A percentile compares a stretch with the other conserved stretches of the same genome.
Conservation (phyloP, 352 stramenopile species). For the Globisporangium spinosum region DNA sequence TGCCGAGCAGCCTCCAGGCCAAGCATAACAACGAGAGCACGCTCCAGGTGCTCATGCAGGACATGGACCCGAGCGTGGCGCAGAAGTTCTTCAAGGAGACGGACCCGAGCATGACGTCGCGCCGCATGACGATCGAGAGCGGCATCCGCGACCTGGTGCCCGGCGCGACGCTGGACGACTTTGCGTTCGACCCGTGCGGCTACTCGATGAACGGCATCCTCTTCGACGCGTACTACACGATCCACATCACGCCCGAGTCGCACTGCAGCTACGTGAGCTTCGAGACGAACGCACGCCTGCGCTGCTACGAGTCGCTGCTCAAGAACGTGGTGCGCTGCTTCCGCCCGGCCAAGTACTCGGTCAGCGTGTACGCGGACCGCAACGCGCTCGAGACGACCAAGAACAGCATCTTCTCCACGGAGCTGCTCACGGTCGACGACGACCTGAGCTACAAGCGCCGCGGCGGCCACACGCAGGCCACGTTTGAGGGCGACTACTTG, state of each 20-base stretch:
- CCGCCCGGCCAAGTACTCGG: slow-evolving; percentile 94
- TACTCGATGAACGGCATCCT: slow-evolving; percentile 99
- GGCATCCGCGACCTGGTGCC: slow-evolving; percentile 95
- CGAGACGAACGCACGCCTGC: slow-evolving; percentile 94
- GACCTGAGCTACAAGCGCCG: slow-evolving; percentile 79
- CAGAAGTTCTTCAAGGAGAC: slow-evolving; percentile 86
- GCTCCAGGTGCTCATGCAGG: slow-evolving; percentile 84
- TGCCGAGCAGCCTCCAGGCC: not conserved
- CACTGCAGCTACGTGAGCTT: slow-evolving; percentile 97
- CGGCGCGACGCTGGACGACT: slow-evolving; percentile 94
- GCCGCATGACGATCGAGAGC: slow-evolving; percentile 92
- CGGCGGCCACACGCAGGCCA: slow-evolving; percentile 79
- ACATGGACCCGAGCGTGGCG: slow-evolving; percentile 76
- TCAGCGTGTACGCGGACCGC: slow-evolving; percentile 95
- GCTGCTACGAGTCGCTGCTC: slow-evolving; percentile 89
- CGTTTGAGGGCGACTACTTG: slow-evolving; percentile 83
- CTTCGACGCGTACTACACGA: slow-evolving; percentile 98
- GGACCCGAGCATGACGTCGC: slow-evolving; percentile 63
- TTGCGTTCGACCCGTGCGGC: slow-evolving; percentile 98
- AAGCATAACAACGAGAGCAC: slow-evolving; percentile 54
- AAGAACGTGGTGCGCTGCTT: slow-evolving; percentile 98
- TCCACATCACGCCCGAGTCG: slow-evolving; percentile 97
- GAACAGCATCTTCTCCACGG: slow-evolving; percentile 69
- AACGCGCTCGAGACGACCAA: slow-evolving; percentile 65
- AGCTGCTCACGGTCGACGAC: slow-evolving; percentile 69